A percentile compares a stretch with the other conserved stretches of the same genome.
These are phyloP conservation scores for Penicillium sp. DNA, from an alignment of 2,329 filamentous ascomycete species.

Conservation along the genomic window DNA sequence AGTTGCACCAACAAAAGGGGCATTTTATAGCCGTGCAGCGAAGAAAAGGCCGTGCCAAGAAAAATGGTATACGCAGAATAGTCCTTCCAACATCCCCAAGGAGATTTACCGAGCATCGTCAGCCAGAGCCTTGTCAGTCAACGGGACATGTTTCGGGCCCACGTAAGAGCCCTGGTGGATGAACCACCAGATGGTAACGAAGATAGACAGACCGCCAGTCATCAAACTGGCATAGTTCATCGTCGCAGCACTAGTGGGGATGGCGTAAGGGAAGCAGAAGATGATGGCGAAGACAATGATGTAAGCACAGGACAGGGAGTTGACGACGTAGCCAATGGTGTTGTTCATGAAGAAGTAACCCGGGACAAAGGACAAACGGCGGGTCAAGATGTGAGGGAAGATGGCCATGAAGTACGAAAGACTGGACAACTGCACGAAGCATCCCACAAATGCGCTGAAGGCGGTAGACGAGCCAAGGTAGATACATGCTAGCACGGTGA, in stretches of 20 bases:
- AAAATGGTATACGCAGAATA: constrained; percentile 20
- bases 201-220: constrained; percentile 53
- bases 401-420: constrained; percentile 57
- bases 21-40: constrained; percentile 13
- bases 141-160: constrained; percentile 38
- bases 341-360: constrained; percentile 57
- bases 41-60: constrained; percentile 14
- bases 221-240: constrained; percentile 59
- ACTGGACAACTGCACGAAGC: constrained; percentile 58
- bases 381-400: constrained; percentile 52
- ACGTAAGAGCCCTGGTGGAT: constrained; percentile 35
- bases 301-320: constrained; percentile 52
- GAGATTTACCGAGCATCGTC: constrained; percentile 32
- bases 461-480: constrained; percentile 56
- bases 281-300: constrained; percentile 59
- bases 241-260: constrained; percentile 46
- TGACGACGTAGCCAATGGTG: constrained; percentile 51
- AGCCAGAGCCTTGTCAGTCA: constrained; percentile 35
- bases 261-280: constrained; percentile 58
- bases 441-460: constrained; percentile 59
- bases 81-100: not conserved
- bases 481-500: constrained; percentile 57
- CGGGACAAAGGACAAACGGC: constrained; percentile 52
- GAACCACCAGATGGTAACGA: constrained; percentile 51
- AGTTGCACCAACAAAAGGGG: constrained; percentile 12